These are phyloP conservation scores for Saitozyma podzolica DNA, from an alignment of 768 basidiomycete species.

Conservation along the genomic window DNA sequence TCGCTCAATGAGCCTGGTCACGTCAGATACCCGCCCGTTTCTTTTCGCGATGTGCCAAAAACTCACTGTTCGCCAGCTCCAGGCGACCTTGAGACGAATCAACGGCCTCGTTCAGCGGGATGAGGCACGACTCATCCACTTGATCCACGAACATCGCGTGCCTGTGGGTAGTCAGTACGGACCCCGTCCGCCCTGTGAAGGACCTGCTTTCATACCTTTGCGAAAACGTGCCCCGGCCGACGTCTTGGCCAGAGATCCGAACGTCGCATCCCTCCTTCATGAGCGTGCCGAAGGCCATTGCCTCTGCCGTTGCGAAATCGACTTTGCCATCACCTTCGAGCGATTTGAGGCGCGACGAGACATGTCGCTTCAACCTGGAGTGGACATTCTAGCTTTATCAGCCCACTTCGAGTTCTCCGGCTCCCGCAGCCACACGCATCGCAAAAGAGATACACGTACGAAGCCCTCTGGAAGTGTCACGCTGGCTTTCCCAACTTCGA, in stretches of 20 bases:
- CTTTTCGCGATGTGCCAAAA: not conserved
- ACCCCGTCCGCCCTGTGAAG: not conserved
- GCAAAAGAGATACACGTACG: slow-evolving; percentile 57
- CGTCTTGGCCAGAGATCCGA: slow-evolving; percentile 89
- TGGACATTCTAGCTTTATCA: slow-evolving; percentile 66
- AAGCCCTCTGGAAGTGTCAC: slow-evolving; percentile 64
- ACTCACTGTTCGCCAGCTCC: slow-evolving; percentile 82
- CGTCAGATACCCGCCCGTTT: not conserved
- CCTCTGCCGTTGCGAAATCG: slow-evolving; percentile 90
- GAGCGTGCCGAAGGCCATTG: slow-evolving; percentile 81
- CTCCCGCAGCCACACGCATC: too few relatives aligned
- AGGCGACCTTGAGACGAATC: slow-evolving; percentile 60
- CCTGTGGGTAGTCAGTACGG: slow-evolving; percentile 47
- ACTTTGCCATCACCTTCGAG: slow-evolving; percentile 66
- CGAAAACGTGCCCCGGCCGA: slow-evolving; percentile 85
- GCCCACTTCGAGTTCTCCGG: not conserved
- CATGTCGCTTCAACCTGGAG: slow-evolving; percentile 72
- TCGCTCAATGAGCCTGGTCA: slow-evolving; percentile 77
- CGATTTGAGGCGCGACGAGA: slow-evolving; percentile 71
- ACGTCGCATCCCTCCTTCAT: slow-evolving; percentile 80
- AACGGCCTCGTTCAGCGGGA: slow-evolving; percentile 67
- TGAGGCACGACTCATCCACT: slow-evolving; percentile 71
- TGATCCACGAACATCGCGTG: slow-evolving; percentile 94
- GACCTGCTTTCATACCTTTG: slow-evolving; percentile 58
- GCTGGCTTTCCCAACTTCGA: slow-evolving; percentile 67